Evolutionary conservation across 495 filamentous ascomycete species (phyloP).

Genomic region (Neurospora sp.): DNA sequence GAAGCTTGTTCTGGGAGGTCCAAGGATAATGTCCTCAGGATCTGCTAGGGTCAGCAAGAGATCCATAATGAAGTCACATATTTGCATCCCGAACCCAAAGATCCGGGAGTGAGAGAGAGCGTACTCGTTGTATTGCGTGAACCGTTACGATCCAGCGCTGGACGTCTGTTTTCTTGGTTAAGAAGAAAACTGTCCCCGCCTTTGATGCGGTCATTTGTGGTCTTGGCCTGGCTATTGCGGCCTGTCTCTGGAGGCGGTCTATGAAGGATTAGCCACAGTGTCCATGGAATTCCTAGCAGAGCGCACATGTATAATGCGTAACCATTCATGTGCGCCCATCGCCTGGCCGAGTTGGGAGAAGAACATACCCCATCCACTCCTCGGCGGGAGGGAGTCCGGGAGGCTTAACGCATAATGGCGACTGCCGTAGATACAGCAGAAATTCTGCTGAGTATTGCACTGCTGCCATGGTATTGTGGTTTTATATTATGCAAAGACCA

Average conservation of each 20-base stretch:
- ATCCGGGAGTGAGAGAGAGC: slow-evolving; percentile 4
- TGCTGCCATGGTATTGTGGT: slow-evolving; percentile 30
- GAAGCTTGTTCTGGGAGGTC: slow-evolving; percentile 79
- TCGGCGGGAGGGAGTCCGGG: slow-evolving; percentile 72
- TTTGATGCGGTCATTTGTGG: slow-evolving; percentile 33
- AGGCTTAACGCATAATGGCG: slow-evolving; percentile 79
- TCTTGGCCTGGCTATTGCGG: slow-evolving; percentile 30
- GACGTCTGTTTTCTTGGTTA: slow-evolving; percentile 46
- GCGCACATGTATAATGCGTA: not conserved
- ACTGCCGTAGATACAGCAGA: slow-evolving; percentile 66
- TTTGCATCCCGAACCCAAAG: not conserved
- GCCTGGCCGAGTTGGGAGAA: not conserved
- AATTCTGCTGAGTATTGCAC: slow-evolving; percentile 67
- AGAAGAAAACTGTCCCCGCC: slow-evolving; percentile 30
- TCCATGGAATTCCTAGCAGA: not conserved
- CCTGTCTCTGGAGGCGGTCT: slow-evolving; percentile 35
- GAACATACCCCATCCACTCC: slow-evolving; percentile 95
- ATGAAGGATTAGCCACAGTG: not conserved
- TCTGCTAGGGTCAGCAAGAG: slow-evolving; percentile 28
- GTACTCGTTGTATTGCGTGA: slow-evolving; percentile 45
- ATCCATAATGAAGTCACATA: not conserved
- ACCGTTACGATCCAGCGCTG: slow-evolving; percentile 51
- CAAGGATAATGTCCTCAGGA: slow-evolving; percentile 76
- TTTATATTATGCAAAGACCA: slow-evolving; percentile 18
- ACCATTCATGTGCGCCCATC: not conserved